Conservation (phyloP, 2,329 filamentous ascomycete genomes). For the Botrytis pseudocinerea region DNA sequence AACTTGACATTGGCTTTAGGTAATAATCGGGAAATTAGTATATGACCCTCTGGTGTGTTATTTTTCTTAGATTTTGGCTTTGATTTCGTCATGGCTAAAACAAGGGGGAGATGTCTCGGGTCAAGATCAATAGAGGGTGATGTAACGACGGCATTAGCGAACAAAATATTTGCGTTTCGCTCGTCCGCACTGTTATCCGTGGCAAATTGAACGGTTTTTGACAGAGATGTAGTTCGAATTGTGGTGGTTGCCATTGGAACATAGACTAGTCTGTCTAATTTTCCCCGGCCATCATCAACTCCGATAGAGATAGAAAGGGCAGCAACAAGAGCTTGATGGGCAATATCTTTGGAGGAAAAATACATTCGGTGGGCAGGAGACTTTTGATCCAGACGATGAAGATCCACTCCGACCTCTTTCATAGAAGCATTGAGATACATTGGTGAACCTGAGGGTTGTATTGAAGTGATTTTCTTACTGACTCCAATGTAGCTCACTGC, state of each 20-base stretch:
- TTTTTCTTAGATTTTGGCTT: constrained; percentile 48
- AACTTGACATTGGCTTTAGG: constrained; percentile 95
- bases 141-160: constrained; percentile 93
- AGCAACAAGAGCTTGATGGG: constrained; percentile 89
- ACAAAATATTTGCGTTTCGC: constrained; percentile 92
- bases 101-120: constrained; percentile 83
- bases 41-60: constrained; percentile 56
- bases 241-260: constrained; percentile 97
- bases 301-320: constrained; percentile 91
- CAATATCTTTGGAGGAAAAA: constrained; percentile 87
- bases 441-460: constrained; percentile 66
- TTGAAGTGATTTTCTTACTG: constrained; percentile 72
- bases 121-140: constrained; percentile 93
- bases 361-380: constrained; percentile 98
- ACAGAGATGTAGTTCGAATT: constrained; percentile 88
- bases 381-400: constrained; percentile 86
- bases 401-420: constrained; percentile 93
- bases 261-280: constrained; percentile 84
- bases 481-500: constrained; percentile 88
- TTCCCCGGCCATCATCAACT: constrained; percentile 83
- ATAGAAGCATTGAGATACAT: constrained; percentile 85
- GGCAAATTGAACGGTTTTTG: constrained; percentile 84
- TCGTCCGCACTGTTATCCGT: constrained; percentile 73
- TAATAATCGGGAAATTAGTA: constrained; percentile 82
- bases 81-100: constrained; percentile 72